Conservation (phyloP, 495 filamentous ascomycete species). For the Schizothecium vesticola region DNA sequence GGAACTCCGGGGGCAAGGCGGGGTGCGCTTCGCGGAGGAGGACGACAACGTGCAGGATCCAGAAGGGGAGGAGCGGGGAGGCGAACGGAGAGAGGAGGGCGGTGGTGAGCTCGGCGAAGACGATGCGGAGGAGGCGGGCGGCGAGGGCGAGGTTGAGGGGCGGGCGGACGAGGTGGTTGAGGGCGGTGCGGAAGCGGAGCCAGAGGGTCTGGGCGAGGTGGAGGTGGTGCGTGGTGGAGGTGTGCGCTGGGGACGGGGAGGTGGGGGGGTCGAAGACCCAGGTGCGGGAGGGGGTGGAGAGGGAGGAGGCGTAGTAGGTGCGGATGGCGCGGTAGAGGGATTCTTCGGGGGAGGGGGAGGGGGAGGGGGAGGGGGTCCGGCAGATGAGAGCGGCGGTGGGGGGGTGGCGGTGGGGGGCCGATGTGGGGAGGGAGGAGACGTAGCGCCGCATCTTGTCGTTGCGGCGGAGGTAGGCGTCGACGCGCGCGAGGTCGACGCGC, state of each 20-base stretch:
- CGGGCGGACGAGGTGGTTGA: slow-evolving; percentile 3
- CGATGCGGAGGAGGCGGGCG: slow-evolving; percentile 11
- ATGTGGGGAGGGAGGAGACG: background rate
- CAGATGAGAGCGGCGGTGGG: background rate
- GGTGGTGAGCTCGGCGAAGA: slow-evolving; percentile 9
- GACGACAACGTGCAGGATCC: slow-evolving; percentile 4
- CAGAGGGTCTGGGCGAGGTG: background rate
- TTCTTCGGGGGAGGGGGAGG: background rate
- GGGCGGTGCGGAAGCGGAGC: slow-evolving; percentile 8
- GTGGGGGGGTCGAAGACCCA: slow-evolving; percentile 3
- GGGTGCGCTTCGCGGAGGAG: slow-evolving; percentile 3
- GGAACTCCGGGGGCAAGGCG: background rate
- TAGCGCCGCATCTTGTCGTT: slow-evolving; percentile 1
- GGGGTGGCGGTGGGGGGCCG: background rate
- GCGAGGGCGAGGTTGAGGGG: background rate
- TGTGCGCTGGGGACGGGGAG: background rate
- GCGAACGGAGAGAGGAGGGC: background rate
- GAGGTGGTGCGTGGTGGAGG: background rate
- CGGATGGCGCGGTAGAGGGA: slow-evolving; percentile 8
- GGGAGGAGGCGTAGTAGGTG: slow-evolving; percentile 11
- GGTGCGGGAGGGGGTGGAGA: background rate
- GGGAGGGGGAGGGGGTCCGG: background rate
- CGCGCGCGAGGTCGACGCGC: background rate
- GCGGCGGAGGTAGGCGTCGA: slow-evolving; percentile 6
- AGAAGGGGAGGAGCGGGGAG: slow-evolving; percentile 8